Base-by-base conservation (phyloP, 2,329 filamentous ascomycete species). In the Aspergillus proliferans region DNA sequence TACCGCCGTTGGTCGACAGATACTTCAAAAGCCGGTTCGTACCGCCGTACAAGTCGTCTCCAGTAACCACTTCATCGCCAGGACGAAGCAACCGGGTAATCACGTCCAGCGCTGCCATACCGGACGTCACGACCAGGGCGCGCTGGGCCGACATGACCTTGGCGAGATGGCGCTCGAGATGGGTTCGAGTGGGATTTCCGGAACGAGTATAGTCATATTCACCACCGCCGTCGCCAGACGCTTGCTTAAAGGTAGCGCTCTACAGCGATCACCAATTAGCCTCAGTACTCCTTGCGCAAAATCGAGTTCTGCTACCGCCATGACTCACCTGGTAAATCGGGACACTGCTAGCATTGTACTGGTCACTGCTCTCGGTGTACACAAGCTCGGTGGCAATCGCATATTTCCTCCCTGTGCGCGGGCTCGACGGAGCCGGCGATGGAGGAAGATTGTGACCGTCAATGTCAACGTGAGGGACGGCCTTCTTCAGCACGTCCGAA, bases 121-220 rank as follows among this genome's bases (percentile, higher is more conserved):
- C 93, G 1, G 92, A 97, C 47, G 91, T 90, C 41, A 97, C 92
- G 44, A 94, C 92, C 45, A 98, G 81, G 8, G 89, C 88, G 49
- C 94, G 87, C 62, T 84, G 84, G 42, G 93, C 93, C 60, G 88
- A 91, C 94, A 98, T 98, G 68, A 98, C 95, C 81, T 98, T 98
- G 64, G 94, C 93, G 61, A 98, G 78, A 71, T 98, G 93, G 51
- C 92, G 84, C 76, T 98, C 93, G 54, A 98, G 82, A 65, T 98
- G 93, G 30, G 92, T 95, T 57, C 93, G 83, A 50, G 93, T 98
- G 15, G 93, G 93, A 69, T 98, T 98, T 49, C 93, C 93, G 33
- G 91, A 97, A 53, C 94, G 88, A 52, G 93, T 97, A 76, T 98
- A 98, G 76, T 98, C 93, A 72, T 97, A 98, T 71, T 97, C 91